Percentiles rank a stretch among this genome's conserved stretches.
Evolutionary conservation across 139 green algal species (phyloP).

Genomic region (Volvox reticuliferus): DNA sequence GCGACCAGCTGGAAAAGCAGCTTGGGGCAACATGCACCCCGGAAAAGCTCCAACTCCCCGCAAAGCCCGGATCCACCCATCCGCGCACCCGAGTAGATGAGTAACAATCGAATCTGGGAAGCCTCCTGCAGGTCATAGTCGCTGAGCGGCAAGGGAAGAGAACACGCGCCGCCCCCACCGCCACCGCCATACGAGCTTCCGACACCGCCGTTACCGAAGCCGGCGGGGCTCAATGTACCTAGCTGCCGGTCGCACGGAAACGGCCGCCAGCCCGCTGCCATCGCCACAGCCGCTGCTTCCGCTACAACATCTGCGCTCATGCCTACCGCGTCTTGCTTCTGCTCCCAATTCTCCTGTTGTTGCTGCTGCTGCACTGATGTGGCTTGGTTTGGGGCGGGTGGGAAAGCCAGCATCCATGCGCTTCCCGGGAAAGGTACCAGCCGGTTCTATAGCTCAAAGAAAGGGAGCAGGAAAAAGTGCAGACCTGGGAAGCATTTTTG

Average conservation of each 20-base stretch:
- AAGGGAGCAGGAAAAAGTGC: not conserved
- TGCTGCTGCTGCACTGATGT: not conserved
- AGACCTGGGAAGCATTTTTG: too few species aligned
- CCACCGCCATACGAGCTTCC: not conserved
- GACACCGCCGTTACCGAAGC: not conserved
- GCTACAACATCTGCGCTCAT: not conserved
- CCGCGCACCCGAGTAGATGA: not conserved
- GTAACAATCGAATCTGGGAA: not conserved
- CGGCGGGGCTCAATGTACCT: not conserved
- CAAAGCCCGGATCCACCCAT: too few species aligned
- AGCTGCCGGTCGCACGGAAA: not conserved
- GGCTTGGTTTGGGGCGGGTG: not conserved
- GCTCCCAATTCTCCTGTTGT: not conserved
- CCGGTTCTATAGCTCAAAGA: not conserved
- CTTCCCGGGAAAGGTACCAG: not conserved
- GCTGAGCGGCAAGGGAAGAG: not conserved
- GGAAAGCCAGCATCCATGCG: conserved; percentile 1
- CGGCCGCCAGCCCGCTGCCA: not conserved
- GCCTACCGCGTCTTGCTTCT: not conserved
- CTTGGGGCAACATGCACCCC: too few species aligned
- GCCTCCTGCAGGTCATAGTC: not conserved
- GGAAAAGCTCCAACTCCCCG: too few species aligned
- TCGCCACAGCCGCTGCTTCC: not conserved
- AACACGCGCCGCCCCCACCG: not conserved
- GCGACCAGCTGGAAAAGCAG: too few species aligned